Evolutionary conservation across 2,329 filamentous ascomycete genomes (phyloP).

Genomic region (Colletotrichum karsti): DNA sequence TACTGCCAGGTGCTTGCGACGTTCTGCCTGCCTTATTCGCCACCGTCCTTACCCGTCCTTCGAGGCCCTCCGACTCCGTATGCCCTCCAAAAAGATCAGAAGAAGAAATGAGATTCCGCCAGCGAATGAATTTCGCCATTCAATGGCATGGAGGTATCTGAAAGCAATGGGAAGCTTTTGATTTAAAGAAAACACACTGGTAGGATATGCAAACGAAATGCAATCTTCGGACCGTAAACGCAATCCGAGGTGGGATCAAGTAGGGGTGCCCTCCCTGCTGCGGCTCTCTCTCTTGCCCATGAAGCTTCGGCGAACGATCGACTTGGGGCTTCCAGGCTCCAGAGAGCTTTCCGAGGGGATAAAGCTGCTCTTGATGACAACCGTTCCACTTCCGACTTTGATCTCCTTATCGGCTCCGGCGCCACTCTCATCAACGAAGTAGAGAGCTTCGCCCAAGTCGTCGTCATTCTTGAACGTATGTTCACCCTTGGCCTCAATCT

Average conservation of each 20-base stretch:
- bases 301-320: conserved; percentile 61
- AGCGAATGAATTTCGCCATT: neutral
- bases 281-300: conserved; percentile 63
- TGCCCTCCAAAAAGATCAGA: neutral
- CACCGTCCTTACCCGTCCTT: neutral
- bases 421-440: conserved; percentile 87
- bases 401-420: conserved; percentile 76
- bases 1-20: neutral
- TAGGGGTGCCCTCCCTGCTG: conserved; percentile 51
- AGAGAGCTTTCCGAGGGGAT: conserved; percentile 48
- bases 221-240: too few relatives aligned
- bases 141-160: conserved; percentile 20
- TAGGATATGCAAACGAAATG: neutral
- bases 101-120: neutral
- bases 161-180: conserved; percentile 17
- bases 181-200: neutral
- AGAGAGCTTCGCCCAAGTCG: conserved; percentile 83
- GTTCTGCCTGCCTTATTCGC: neutral
- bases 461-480: conserved; percentile 86
- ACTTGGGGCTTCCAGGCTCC: conserved; percentile 55
- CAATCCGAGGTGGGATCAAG: neutral
- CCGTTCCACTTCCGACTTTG: conserved; percentile 75
- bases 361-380: conserved; percentile 81
- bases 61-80: conserved; percentile 1
- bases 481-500: conserved; percentile 85